These are phyloP conservation scores for Pseudocercospora fuligena DNA, from an alignment of 2,329 filamentous ascomycete species.

Conservation along the genomic window DNA sequence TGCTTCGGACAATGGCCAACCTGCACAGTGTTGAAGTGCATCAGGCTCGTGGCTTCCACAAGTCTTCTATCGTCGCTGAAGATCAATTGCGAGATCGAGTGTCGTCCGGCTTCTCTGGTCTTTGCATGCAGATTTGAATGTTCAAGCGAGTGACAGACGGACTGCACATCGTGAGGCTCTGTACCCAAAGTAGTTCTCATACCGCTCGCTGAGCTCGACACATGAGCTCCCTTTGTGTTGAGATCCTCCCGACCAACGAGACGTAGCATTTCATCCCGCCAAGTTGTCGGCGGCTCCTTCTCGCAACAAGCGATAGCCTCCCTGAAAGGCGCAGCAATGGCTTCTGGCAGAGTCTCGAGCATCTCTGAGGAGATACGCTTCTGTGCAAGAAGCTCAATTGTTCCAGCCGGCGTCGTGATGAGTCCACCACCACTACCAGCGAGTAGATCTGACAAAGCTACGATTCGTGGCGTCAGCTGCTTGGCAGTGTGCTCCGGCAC, in stretches of 20 bases:
- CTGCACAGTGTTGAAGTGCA: conserved; percentile 84
- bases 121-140: conserved; percentile 71
- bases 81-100: conserved; percentile 80
- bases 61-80: conserved; percentile 91
- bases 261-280: conserved; percentile 72
- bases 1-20: conserved; percentile 77
- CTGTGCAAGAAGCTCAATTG: conserved; percentile 66
- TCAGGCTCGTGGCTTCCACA: conserved; percentile 79
- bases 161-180: conserved; percentile 15
- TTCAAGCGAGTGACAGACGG: conserved; percentile 73
- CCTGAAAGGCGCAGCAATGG: conserved; percentile 77
- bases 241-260: conserved; percentile 84
- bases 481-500: conserved; percentile 19
- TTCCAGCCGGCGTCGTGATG: conserved; percentile 23
- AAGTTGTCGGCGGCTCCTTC: conserved; percentile 76
- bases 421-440: conserved; percentile 32
- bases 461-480: conserved; percentile 32
- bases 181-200: background rate
- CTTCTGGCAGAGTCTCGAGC: conserved; percentile 83
- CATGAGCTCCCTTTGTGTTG: conserved; percentile 43
- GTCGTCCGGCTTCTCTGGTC: conserved; percentile 76
- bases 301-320: conserved; percentile 87
- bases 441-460: conserved; percentile 33
- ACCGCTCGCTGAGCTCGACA: background rate
- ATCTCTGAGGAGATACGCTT: conserved; percentile 69